A percentile compares a stretch with the other conserved stretches of the same genome.
phyloP scores from a whole-genome alignment of 768 basidiomycete species.

The Brasilioporus rufonigricans region DNA sequence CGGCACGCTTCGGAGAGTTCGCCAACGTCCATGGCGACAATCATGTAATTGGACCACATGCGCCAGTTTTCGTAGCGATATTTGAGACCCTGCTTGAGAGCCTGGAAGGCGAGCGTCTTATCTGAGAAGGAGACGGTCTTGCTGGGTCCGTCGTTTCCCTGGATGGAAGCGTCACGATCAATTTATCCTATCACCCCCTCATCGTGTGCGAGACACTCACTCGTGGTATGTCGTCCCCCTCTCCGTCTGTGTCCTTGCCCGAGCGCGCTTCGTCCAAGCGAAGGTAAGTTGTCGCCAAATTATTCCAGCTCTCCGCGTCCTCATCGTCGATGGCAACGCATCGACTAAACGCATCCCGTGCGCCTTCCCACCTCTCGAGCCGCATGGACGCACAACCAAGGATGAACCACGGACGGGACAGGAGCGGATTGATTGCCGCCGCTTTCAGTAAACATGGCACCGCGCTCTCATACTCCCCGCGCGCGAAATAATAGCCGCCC shows the following conservation, averaged over 20 bases:
- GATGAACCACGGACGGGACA: slow-evolving; percentile 90
- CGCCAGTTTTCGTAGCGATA: slow-evolving; percentile 90
- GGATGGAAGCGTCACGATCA: slow-evolving; percentile 19
- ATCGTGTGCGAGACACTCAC: no score
- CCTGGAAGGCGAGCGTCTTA: slow-evolving; percentile 88
- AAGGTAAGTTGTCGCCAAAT: slow-evolving; percentile 92
- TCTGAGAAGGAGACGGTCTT: slow-evolving; percentile 59
- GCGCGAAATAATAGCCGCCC: slow-evolving; percentile 78
- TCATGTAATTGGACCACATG: slow-evolving; percentile 98
- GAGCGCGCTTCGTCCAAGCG: slow-evolving; percentile 56
- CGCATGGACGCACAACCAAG: slow-evolving; percentile 90
- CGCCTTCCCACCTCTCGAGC: slow-evolving; percentile 81
- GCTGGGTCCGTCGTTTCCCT: slow-evolving; percentile 18
- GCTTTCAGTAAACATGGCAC: slow-evolving; percentile 68
- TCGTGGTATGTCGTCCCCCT: slow-evolving; percentile 22
- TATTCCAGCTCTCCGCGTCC: slow-evolving; percentile 98
- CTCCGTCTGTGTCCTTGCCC: slow-evolving; percentile 32
- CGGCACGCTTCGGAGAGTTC: slow-evolving; percentile 86
- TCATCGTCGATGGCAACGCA: slow-evolving; percentile 93
- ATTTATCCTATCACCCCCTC: no score
- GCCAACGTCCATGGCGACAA: slow-evolving; percentile 90
- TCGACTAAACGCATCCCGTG: slow-evolving; percentile 77
- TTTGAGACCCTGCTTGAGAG: slow-evolving; percentile 86
- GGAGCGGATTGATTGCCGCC: slow-evolving; percentile 84
- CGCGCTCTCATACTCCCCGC: slow-evolving; percentile 59